Evolutionary conservation across 2,329 filamentous ascomycete genomes (phyloP), one percentile per base, ranked within the genome.

Genomic region (Fusarium transvaalense): DNA sequence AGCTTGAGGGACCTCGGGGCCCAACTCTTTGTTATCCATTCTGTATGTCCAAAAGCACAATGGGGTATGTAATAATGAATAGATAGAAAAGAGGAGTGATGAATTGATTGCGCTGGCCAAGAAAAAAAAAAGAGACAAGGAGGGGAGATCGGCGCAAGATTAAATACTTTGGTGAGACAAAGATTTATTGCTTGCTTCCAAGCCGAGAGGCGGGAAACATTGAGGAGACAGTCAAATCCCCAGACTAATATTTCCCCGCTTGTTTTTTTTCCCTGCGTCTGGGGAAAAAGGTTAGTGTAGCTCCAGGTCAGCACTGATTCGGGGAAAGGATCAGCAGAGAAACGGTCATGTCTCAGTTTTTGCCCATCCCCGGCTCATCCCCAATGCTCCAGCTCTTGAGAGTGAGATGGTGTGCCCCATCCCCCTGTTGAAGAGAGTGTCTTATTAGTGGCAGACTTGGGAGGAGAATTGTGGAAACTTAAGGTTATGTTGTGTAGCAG

Each of bases 21-120:
- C 46, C 45, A 64, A 13, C 6, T 60, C 61, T 27, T 64, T 64
- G 39, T n/a, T 64, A 3, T 64, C 61, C 61, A 64, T 64, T 10
- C 8, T 60, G 17, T n/a, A 9, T 29, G 15, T 29, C n/a, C 41
- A 29, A 25, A 25, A 37, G 17, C 34, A 35, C 32, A 37, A 17
- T n/a, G 10, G 17, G 17, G 34, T 37, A 37, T 27, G 43, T 14
- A 21, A 31, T 19, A 21, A 4, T 14, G 4, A 31, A 27, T 10
- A 38, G 15, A 31, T 21, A n/a, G 7, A 37, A 14, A 27, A 31
- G 21, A 10, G 12, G 14, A 29, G 19, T 37, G 51, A 15, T 37
- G 52, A 7, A 37, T 19, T 55, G 7, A 37, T 19, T 55, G 52
- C 12, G 6, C 31, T 46, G 31, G 51, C 39, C 31, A 47, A 48